phyloP scores from a whole-genome alignment of 1,284 basidiomycete species.

The Leccinum pallidistipes region DNA sequence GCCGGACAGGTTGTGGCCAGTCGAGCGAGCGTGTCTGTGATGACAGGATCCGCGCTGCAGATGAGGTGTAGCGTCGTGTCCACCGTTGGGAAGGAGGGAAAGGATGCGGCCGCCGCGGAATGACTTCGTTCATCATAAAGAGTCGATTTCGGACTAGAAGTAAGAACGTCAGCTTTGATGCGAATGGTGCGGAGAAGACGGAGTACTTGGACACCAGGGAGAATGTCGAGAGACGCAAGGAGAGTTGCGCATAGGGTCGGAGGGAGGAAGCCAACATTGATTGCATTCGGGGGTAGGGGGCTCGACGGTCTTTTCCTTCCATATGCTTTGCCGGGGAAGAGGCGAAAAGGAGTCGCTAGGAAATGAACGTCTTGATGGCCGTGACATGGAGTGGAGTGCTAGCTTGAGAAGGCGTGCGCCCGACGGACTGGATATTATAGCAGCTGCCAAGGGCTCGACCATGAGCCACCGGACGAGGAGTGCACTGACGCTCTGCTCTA shows the following conservation, averaged over 20 bases:
- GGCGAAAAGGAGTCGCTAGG: conserved; percentile 56
- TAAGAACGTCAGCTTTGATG: conserved; percentile 13
- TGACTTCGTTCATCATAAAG: conserved; percentile 37
- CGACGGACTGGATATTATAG: conserved; percentile 22
- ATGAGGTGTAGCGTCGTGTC: conserved; percentile 30
- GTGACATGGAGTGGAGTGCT: conserved; percentile 26
- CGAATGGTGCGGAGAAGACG: conserved; percentile 1
- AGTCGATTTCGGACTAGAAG: conserved; percentile 31
- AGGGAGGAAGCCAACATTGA: conserved; percentile 19
- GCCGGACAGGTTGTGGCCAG: conserved; percentile 4
- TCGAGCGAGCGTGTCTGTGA: conserved; percentile 19
- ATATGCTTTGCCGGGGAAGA: conserved; percentile 46
- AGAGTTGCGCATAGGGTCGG: conserved; percentile 37
- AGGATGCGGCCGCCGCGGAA: conserved; percentile 25
- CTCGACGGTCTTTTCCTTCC: conserved; percentile 48
- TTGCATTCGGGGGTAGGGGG: conserved; percentile 31
- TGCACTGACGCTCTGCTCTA: background rate
- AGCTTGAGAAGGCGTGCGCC: conserved; percentile 21
- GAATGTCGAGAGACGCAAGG: conserved; percentile 44
- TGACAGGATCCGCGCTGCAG: conserved; percentile 24
- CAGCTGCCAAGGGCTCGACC: conserved; percentile 33
- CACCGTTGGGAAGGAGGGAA: conserved; percentile 26
- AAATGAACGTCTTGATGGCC: conserved; percentile 32
- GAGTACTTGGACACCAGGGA: conserved; percentile 41
- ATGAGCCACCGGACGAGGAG: conserved; percentile 24